These are phyloP conservation scores for Pontederia paniculata DNA, from an alignment of 176 grass and related monocot genomes.

Conservation along the genomic window DNA sequence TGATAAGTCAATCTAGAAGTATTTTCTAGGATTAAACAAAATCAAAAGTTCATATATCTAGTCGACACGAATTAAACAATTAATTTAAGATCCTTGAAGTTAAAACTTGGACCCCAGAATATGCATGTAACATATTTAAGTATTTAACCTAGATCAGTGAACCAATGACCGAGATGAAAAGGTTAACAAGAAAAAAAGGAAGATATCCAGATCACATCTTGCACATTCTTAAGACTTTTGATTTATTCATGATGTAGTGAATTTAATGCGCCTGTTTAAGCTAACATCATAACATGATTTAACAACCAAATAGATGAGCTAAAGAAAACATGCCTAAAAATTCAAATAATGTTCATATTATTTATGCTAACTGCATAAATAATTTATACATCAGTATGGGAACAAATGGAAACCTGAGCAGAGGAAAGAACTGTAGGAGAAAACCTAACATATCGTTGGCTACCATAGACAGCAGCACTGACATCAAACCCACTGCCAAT, in stretches of 20 bases:
- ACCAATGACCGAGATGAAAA: too few species aligned
- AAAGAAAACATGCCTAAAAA: not conserved
- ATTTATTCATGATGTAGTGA: too few species aligned
- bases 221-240: too few species aligned
- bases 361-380: not conserved
- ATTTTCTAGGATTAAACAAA: not conserved
- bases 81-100: too few species aligned
- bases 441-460: constrained; percentile 73
- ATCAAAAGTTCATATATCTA: not conserved
- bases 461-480: constrained; percentile 90
- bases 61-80: not conserved
- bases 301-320: too few species aligned
- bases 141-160: too few species aligned
- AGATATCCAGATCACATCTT: too few species aligned
- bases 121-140: too few species aligned
- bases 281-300: too few species aligned
- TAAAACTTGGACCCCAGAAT: too few species aligned
- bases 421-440: constrained; percentile 64
- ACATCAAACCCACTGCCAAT: constrained; percentile 92
- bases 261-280: too few species aligned
- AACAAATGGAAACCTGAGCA: constrained; percentile 36
- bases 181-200: too few species aligned
- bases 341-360: not conserved
- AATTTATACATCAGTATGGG: not conserved
- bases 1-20: constrained; percentile 13